These are phyloP conservation scores for Fusarium caatingaense DNA, from an alignment of 2,329 filamentous ascomycete species.

Conservation along the genomic window DNA sequence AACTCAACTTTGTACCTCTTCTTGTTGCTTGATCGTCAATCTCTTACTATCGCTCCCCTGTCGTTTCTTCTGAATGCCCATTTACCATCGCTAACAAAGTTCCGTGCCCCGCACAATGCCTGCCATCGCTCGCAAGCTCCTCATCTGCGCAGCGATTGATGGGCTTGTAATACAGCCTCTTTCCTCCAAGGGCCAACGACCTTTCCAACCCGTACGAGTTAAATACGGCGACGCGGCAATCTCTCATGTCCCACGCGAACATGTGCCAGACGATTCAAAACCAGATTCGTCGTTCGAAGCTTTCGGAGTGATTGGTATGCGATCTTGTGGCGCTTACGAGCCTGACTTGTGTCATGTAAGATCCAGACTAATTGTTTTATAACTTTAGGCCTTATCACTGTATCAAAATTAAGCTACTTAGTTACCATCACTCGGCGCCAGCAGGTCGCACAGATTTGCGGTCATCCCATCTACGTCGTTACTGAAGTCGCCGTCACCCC, in stretches of 20 bases:
- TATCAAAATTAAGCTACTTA: slow-evolving; percentile 85
- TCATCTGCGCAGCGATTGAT: slow-evolving; percentile 84
- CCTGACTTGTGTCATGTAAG: slow-evolving; percentile 20
- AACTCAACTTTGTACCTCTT: slow-evolving; percentile 4
- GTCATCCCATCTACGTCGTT: slow-evolving; percentile 85
- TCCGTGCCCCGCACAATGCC: slow-evolving; percentile 68
- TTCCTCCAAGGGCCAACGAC: slow-evolving; percentile 67
- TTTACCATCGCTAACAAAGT: slow-evolving; percentile 11
- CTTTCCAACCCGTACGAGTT: slow-evolving; percentile 71
- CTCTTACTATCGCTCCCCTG: slow-evolving; percentile 4
- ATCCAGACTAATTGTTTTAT: slow-evolving; percentile 13
- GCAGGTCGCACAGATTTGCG: slow-evolving; percentile 88
- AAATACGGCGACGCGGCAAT: slow-evolving; percentile 73
- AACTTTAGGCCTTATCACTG: slow-evolving; percentile 78
- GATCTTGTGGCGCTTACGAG: slow-evolving; percentile 19
- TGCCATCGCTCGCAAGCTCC: slow-evolving; percentile 79
- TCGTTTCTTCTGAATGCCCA: slow-evolving; percentile 20
- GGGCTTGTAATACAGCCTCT: slow-evolving; percentile 84
- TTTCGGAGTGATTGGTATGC: slow-evolving; percentile 68
- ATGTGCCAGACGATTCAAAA: slow-evolving; percentile 57
- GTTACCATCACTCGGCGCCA: slow-evolving; percentile 87
- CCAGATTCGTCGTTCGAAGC: slow-evolving; percentile 66
- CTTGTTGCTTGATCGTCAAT: slow-evolving; percentile 9
- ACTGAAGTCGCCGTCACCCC: slow-evolving; percentile 93
- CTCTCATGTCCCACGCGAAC: slow-evolving; percentile 58